Percentiles rank a stretch among this genome's conserved stretches.
These are phyloP conservation scores for Lizonia empirigonia DNA, from an alignment of 2,329 filamentous ascomycete species.

Conservation along the genomic window DNA sequence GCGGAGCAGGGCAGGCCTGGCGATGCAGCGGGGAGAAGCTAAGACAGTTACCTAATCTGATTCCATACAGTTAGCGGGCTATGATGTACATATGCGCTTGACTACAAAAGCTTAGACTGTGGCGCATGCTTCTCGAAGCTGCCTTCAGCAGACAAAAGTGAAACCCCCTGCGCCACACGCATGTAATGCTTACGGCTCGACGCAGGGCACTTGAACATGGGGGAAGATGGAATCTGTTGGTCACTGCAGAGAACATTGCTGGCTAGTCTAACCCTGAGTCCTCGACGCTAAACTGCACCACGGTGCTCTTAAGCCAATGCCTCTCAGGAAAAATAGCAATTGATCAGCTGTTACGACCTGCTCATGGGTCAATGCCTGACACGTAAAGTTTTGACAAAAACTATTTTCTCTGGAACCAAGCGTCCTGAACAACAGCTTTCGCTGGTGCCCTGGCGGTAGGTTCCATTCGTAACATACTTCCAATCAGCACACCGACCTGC, in stretches of 20 bases:
- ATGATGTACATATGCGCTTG: neutral
- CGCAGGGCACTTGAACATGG: no score
- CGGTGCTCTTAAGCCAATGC: no score
- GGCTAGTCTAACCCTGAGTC: no score
- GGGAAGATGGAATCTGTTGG: no score
- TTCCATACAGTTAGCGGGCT: neutral
- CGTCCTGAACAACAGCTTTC: slow-evolving; percentile 21
- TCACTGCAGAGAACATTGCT: no score
- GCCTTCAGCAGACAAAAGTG: neutral
- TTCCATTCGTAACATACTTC: slow-evolving; percentile 27
- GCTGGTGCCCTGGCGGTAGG: slow-evolving; percentile 25
- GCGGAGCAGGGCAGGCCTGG: neutral
- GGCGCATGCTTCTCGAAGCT: neutral
- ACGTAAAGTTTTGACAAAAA: no score
- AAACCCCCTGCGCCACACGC: no score
- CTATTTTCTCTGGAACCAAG: slow-evolving; percentile 28
- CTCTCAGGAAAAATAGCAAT: no score
- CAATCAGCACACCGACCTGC: slow-evolving; percentile 20
- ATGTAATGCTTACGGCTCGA: no score
- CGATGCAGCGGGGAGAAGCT: neutral
- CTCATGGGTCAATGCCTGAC: no score
- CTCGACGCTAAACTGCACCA: no score
- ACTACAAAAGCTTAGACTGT: neutral
- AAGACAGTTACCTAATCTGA: neutral
- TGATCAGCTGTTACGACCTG: no score